Base-by-base conservation (phyloP, 352 stramenopile species). In the Globisporangium radiosum region DNA sequence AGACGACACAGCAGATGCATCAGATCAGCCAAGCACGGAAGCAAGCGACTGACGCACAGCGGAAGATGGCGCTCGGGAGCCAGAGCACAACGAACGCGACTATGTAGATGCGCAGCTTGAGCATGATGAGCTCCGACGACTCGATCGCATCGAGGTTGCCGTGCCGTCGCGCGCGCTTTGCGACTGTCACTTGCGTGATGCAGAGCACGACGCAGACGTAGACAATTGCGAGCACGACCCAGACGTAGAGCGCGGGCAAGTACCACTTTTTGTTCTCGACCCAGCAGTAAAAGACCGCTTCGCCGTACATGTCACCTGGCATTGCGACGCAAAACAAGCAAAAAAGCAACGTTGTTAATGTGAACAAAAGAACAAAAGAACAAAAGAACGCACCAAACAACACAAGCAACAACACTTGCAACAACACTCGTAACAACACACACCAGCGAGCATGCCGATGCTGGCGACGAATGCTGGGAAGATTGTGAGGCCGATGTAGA, bases 241-340 rank as follows among this genome's bases (percentile, higher is more conserved):
- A 88, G 36, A 81, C 57, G 69, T 91, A 94, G 52, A 88, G 74
- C 11, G 64, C 63, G 50, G 82, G 68, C 38, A 90, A 69, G 54
- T 87, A 73, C 60, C 75, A 72, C 44, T 64, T 61, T 36, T 58
- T 65, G 45, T 84, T 72, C 47, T 52, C 48, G 17, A 92, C 64
- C 82, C 81, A 92, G 76, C 85, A 94, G 69, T 88, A 92, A 62
- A 90, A 92, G 33, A 70, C 81, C 40, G 82, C 77, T 56, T 79
- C 52, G 36, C 65, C 73, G 45, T 64, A 54, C 63, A 69, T 62
- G 44, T 67, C 62, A 0, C 56, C 61, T 66, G 7, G 15, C 39
- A 55, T 47, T 17, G 10, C 15, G n/a, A 56, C 9, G 7, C 8
- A 44, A 47, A 5, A 53, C 44, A 62, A 38, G 36, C 33, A 50